Percentiles rank a stretch among this genome's conserved stretches.
Evolutionary conservation across 2,329 filamentous ascomycete species (phyloP).

Genomic region (Exserohilum rostratum): DNA sequence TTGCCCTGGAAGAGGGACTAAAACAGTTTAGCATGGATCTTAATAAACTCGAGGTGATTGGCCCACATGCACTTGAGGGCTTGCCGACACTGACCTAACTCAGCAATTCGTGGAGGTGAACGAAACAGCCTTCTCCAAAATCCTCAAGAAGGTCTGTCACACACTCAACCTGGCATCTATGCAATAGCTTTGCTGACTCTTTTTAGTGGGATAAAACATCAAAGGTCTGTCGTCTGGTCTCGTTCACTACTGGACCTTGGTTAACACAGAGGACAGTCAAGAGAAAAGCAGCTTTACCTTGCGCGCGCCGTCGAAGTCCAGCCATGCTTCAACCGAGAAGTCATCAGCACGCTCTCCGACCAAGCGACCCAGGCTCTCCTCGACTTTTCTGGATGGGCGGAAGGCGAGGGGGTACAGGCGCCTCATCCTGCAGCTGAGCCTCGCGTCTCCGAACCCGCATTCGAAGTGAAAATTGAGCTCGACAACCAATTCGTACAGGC

Average conservation of each 20-base stretch:
- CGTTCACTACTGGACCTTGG: slow-evolving; percentile 21
- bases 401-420: slow-evolving; percentile 88
- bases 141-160: slow-evolving; percentile 81
- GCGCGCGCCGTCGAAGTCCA: slow-evolving; percentile 96
- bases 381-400: slow-evolving; percentile 94
- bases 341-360: slow-evolving; percentile 95
- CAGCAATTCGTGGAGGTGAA: slow-evolving; percentile 98
- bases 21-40: slow-evolving; percentile 96
- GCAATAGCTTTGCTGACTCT: slow-evolving; percentile 43
- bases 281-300: slow-evolving; percentile 96
- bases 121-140: slow-evolving; percentile 96
- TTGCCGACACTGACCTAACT: slow-evolving; percentile 33
- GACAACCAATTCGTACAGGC: slow-evolving; percentile 89
- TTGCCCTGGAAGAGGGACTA: slow-evolving; percentile 93
- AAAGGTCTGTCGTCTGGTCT: slow-evolving; percentile 63
- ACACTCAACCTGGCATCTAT: background rate
- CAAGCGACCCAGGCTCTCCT: slow-evolving; percentile 95
- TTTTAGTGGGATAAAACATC: slow-evolving; percentile 95
- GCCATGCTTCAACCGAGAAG: slow-evolving; percentile 95
- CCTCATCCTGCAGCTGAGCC: slow-evolving; percentile 43
- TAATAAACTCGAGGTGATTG: slow-evolving; percentile 79
- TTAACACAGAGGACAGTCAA: slow-evolving; percentile 65
- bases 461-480: slow-evolving; percentile 81
- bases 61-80: slow-evolving; percentile 15
- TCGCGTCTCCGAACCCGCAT: slow-evolving; percentile 38